Base-by-base conservation (phyloP, 2,329 filamentous ascomycete species). In the Huntiella omanensis region DNA sequence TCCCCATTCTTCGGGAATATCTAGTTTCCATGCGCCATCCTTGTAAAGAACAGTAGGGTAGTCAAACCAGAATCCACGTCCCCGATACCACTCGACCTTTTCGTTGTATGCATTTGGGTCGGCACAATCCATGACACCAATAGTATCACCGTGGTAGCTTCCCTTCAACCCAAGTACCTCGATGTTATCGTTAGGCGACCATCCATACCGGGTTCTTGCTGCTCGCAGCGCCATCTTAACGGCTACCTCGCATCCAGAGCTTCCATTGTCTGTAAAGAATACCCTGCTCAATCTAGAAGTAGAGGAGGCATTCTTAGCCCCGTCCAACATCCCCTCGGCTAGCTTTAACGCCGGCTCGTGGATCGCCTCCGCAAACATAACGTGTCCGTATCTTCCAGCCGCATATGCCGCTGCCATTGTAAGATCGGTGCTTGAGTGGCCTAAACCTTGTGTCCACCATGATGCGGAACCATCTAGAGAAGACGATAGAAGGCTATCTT, bases 401-500 rank as follows among this genome's bases (percentile, higher is more conserved):
- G 85, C 83, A 55, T 91, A 79, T 0, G 84, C 81, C 2, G 83
- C 83, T 0, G 81, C 76, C 1, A 91, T 69, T 0, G 82, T 73
- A 1, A 92, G 65, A 0, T 68, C 63, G 0, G 83, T 73, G 53
- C 83, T 86, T 4, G 77, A 80, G 53, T 92, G 85, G 1, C 85
- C 84, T 0, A 92, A 69, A 2, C 84, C 84, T 60, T 92, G 85
- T 0, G 84, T 92, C 84, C 85, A 92, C 84, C 85, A 92, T 0
- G 83, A 88, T 1, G 83, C 83, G 0, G 83, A 91, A 2, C 80
- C 84, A 54, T 92, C 85, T 47, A 91, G 86, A 0, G 80, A 78
- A 1, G 82, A 70, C 40, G 68, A 69, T 0, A 84, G 60, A 3
- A 75, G 55, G 8, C 62, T 54, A 5, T 55, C 28, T 6, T 33